phyloP scores from a whole-genome alignment of 768 basidiomycete species.

The Hemileccinum rubropunctum region DNA sequence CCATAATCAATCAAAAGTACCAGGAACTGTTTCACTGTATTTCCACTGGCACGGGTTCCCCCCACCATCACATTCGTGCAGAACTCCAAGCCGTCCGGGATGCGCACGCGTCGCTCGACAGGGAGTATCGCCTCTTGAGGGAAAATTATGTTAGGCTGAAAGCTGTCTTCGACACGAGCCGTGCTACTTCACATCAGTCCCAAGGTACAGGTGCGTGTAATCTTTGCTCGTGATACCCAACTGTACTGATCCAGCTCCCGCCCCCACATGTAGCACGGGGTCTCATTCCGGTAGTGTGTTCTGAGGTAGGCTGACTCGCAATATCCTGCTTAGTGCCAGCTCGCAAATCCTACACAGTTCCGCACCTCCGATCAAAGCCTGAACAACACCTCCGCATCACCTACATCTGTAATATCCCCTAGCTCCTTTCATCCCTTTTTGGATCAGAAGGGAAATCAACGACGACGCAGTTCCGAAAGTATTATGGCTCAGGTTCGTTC shows the following conservation, averaged over 20 bases:
- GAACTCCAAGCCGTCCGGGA: constrained; percentile 20
- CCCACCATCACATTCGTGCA: constrained; percentile 12
- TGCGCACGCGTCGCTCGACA: constrained; percentile 22
- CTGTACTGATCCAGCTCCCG: neutral
- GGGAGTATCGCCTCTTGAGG: constrained; percentile 16
- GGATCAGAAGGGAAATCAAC: constrained; percentile 6
- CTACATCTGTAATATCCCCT: constrained; percentile 3
- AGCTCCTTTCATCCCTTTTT: neutral
- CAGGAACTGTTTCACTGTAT: constrained; percentile 21
- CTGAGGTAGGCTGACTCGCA: constrained; percentile 11
- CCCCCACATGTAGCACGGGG: constrained; percentile 1
- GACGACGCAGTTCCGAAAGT: constrained; percentile 18
- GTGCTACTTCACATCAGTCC: constrained; percentile 5
- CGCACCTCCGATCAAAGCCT: constrained; percentile 5
- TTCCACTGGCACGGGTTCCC: constrained; percentile 8
- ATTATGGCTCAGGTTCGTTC: constrained; percentile 19
- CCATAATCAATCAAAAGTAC: constrained; percentile 20
- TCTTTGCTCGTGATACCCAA: neutral
- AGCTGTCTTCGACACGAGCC: constrained; percentile 1
- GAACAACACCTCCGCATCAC: constrained; percentile 4
- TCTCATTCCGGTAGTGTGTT: constrained; percentile 2
- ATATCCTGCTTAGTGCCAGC: neutral
- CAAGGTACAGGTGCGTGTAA: constrained; percentile 8
- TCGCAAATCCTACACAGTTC: neutral
- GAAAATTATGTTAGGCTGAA: constrained; percentile 23